phyloP scores from a whole-genome alignment of 108 stramenopile species.

The Cyclotella kingstonii region DNA sequence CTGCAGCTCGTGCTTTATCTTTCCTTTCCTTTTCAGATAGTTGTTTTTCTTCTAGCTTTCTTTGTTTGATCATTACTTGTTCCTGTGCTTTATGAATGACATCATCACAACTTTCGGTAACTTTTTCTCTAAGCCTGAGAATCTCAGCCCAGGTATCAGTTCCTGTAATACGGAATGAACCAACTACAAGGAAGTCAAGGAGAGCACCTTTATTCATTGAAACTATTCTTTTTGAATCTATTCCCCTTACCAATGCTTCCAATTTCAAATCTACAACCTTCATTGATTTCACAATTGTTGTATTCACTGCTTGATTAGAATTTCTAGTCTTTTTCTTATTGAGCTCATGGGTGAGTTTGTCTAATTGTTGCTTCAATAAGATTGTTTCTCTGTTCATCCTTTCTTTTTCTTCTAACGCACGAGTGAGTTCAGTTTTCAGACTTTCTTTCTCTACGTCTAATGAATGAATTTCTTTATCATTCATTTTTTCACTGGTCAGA shows the following conservation, averaged over 20 bases:
- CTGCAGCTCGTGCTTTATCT: conserved; percentile 4
- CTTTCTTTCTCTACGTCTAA: background rate
- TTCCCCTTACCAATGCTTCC: conserved; percentile 19
- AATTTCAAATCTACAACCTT: conserved; percentile 6
- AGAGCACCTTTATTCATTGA: conserved; percentile 11
- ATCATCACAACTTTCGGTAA: background rate
- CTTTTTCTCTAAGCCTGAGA: conserved; percentile 4
- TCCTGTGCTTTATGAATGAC: conserved; percentile 3
- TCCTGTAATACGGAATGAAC: conserved; percentile 8
- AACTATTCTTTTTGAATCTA: conserved; percentile 5
- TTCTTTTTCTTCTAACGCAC: background rate
- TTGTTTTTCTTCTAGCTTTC: conserved; percentile 2
- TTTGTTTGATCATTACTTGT: background rate
- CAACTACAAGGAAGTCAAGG: conserved; percentile 9
- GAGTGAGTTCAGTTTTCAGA: background rate
- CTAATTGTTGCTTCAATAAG: no score
- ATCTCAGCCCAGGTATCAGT: conserved; percentile 17
- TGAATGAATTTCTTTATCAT: no score
- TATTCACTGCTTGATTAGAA: conserved; percentile 1
- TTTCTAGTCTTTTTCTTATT: conserved; percentile 9
- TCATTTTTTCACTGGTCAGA: no score
- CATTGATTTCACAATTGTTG: conserved; percentile 4
- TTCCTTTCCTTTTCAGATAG: background rate
- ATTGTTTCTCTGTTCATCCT: background rate
- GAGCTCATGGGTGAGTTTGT: background rate